Base-by-base conservation (phyloP, 176 grass and related monocot genomes). In the Leersia perrieri region DNA sequence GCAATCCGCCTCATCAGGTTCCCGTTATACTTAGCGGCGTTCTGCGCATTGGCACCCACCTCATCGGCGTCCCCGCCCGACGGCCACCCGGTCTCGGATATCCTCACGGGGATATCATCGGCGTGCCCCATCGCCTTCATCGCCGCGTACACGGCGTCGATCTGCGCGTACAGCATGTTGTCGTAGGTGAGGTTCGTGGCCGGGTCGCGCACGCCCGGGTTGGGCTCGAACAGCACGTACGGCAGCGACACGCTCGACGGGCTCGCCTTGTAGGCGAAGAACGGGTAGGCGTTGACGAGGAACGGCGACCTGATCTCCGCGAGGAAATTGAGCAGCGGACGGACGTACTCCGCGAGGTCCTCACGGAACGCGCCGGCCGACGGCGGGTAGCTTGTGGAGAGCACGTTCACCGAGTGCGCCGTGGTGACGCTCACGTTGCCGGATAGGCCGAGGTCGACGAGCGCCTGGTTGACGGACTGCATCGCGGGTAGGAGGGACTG, bases 91-190 rank as follows among this genome's bases (percentile, higher is more conserved):
- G 93, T 97, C 86, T 97, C 93, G 26, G 93, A 93, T 81, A 97
- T 66, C 71, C 75, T 51, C 20, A 96, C 76, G 18, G 7, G 27
- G 74, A 96, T 31, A 82, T 96, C 88, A 82, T 96, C 88, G 4
- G 66, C 51, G 82, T 91, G 93, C 0, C 76, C 93, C 80, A 89
- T 79, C 61, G 35, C 83, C 73, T 87, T 70, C 88, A 96, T 86
- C 26, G 93, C 93, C 0, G 88, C 75, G 79, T 96, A 96, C 63
- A 96, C 93, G 42, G 93, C 84, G 78, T 96, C 93, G 49, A 96
- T 93, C 89, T 96, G 93, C 60, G 93, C 93, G 67, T 96, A 93
- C 23, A 96, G 86, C 90, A 96, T 93, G 90, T 96, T 96, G 79
- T 96, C 93, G 60, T 96, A 96, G 65, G 82, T 90, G 55, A 96